A percentile compares a stretch with the other conserved stretches of the same genome.
phyloP scores from a whole-genome alignment of 768 basidiomycete genomes.

The Galerina marginata region DNA sequence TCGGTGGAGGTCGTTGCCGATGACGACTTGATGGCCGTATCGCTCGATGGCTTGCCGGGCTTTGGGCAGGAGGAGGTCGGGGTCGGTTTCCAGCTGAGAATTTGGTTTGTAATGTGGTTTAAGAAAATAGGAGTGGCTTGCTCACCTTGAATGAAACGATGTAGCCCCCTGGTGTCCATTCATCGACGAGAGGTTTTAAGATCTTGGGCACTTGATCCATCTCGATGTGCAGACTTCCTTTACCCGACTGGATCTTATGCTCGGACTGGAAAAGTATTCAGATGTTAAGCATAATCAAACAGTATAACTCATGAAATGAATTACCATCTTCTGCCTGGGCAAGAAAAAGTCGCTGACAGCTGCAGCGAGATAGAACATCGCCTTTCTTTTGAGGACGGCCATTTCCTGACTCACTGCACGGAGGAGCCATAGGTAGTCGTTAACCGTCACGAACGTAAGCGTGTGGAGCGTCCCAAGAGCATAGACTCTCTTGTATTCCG shows the following conservation, averaged over 20 bases:
- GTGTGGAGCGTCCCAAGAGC: slow-evolving; percentile 76
- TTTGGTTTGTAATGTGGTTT: neutral
- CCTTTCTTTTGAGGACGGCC: slow-evolving; percentile 65
- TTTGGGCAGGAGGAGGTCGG: slow-evolving; percentile 84
- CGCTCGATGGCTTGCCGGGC: slow-evolving; percentile 85
- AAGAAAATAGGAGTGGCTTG: neutral
- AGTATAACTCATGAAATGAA: slow-evolving; percentile 13
- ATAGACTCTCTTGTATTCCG: slow-evolving; percentile 82
- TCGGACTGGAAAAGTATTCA: slow-evolving; percentile 64
- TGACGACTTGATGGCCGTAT: slow-evolving; percentile 97
- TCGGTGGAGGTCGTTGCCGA: slow-evolving; percentile 92
- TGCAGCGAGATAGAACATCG: slow-evolving; percentile 96
- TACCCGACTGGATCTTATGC: slow-evolving; percentile 98
- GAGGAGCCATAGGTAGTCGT: slow-evolving; percentile 94
- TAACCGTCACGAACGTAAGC: slow-evolving; percentile 90
- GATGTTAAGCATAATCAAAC: neutral
- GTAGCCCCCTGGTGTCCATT: slow-evolving; percentile 91
- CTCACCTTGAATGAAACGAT: slow-evolving; percentile 96
- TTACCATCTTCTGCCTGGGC: slow-evolving; percentile 86
- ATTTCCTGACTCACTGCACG: slow-evolving; percentile 84
- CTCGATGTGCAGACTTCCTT: slow-evolving; percentile 90
- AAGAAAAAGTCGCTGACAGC: slow-evolving; percentile 99
- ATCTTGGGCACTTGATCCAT: slow-evolving; percentile 99
- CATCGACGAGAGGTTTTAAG: slow-evolving; percentile 88
- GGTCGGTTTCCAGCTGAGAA: slow-evolving; percentile 90